Conservation (phyloP, 441 rosid species). For the Cnidoscolus chayamansa region DNA sequence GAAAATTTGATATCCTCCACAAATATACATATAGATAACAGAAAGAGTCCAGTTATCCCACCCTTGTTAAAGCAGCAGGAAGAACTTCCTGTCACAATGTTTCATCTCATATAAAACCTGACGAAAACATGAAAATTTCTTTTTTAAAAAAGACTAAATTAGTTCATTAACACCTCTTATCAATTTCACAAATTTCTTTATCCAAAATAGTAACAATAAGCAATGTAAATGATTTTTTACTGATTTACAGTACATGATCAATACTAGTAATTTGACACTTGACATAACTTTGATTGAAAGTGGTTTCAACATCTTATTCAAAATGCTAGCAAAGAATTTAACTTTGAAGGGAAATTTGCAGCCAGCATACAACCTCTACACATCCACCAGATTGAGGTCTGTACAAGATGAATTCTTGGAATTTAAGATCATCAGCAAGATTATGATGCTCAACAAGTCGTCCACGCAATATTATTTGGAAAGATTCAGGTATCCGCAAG, state of each 20-base stretch:
- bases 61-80: not conserved
- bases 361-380: slow-evolving; percentile 47
- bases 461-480: slow-evolving; percentile 74
- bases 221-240: not conserved
- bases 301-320: not conserved
- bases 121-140: too few relatives aligned
- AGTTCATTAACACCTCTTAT: not conserved
- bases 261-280: not conserved
- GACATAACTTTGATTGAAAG: too few relatives aligned
- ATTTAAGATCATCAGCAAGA: slow-evolving; percentile 80
- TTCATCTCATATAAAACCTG: not conserved
- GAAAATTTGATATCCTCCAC: not conserved
- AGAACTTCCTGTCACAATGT: not conserved
- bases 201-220: not conserved
- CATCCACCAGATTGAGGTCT: slow-evolving; percentile 68
- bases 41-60: not conserved
- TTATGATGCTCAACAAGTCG: slow-evolving; percentile 69
- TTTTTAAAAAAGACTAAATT: not conserved
- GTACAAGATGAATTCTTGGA: slow-evolving; percentile 73
- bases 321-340: not conserved
- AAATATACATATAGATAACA: not conserved
- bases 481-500: slow-evolving; percentile 71
- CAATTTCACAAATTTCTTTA: not conserved
- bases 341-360: slow-evolving; percentile 4
- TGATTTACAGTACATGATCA: not conserved